These are phyloP conservation scores for Fusarium compactum DNA, from an alignment of 2,329 filamentous ascomycete genomes.

Conservation along the genomic window DNA sequence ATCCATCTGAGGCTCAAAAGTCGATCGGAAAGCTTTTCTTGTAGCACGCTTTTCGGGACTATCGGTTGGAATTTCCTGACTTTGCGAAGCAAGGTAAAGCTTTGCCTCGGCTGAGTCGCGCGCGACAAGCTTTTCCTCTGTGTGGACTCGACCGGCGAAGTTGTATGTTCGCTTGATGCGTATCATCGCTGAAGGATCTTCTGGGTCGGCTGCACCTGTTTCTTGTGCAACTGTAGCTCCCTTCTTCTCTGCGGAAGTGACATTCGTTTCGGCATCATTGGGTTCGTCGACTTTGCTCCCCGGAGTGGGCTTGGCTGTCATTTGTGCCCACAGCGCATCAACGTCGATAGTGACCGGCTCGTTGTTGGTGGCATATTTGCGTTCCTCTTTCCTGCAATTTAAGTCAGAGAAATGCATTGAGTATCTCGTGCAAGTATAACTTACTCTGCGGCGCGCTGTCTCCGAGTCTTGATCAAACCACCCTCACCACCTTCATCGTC, in stretches of 20 bases:
- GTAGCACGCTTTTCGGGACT: slow-evolving; percentile 58
- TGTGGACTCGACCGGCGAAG: slow-evolving; percentile 79
- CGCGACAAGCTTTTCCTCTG: slow-evolving; percentile 76
- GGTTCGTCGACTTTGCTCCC: slow-evolving; percentile 11
- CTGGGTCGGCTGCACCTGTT: neutral
- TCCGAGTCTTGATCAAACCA: slow-evolving; percentile 77
- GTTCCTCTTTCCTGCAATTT: slow-evolving; percentile 65
- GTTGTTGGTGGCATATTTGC: slow-evolving; percentile 62
- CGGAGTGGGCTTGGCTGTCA: slow-evolving; percentile 61
- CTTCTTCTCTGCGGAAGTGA: slow-evolving; percentile 6
- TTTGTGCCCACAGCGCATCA: slow-evolving; percentile 76
- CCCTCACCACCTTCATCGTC: slow-evolving; percentile 70
- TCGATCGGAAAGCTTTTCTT: slow-evolving; percentile 70
- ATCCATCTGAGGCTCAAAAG: slow-evolving; percentile 69
- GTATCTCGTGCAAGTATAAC: slow-evolving; percentile 36
- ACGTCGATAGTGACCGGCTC: slow-evolving; percentile 77
- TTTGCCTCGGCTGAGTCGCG: slow-evolving; percentile 74
- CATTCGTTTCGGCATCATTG: slow-evolving; percentile 13
- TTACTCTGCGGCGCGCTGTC: slow-evolving; percentile 75
- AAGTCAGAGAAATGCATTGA: slow-evolving; percentile 23
- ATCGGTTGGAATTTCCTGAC: slow-evolving; percentile 45
- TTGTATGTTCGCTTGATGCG: slow-evolving; percentile 79
- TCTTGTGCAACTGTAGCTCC: slow-evolving; percentile 23
- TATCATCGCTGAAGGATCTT: slow-evolving; percentile 60
- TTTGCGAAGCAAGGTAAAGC: slow-evolving; percentile 69